Base-by-base conservation (phyloP, 2,329 filamentous ascomycete species). In the Xylariaceae sp. region DNA sequence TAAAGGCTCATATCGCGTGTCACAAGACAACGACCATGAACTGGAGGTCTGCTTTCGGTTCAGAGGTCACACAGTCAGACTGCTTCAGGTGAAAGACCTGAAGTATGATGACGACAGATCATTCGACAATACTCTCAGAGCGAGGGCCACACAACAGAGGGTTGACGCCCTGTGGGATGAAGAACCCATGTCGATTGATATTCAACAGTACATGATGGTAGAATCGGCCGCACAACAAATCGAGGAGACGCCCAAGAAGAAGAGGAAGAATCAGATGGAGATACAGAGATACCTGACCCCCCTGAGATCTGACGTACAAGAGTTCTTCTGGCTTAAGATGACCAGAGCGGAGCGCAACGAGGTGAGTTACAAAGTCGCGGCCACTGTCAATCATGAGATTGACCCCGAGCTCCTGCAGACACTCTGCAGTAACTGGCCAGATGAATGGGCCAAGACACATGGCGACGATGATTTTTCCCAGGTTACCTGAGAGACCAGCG, bases 401-500 rank as follows among this genome's bases (percentile, higher is more conserved):
- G 6, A 15, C n/a, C 29, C 14, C 29, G n/a, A 9, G 5, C n/a
- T 15, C 17, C 29, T 46, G 12, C 12, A 13, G 2, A 11, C 28
- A 12, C 28, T 48, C 15, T 26, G 36, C 31, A 21, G 16, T 2
- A 17, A 31, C 29, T 48, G 45, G 42, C 34, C 16, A 5, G 2
- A n/a, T 4, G 13, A 28, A 28, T 28, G 26, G 26, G 26, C 9
- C n/a, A 28, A 28, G 5, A n/a, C 8, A 13, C 26, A n/a, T 5
- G 9, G 13, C n/a, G 26, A 28, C 26, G 8, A 8, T 5, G 46
- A 49, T 41, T 16, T 24, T 49, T 49, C 14, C 28, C 23, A 12
- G 31, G 35, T 9, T 45, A 49, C 31, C 21, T 45, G 8, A 26
- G 23, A n/a, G 47, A 49, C 16, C 38, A 41, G 28, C 29, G 17